Conservation (phyloP, 2,329 filamentous ascomycete species). For the Mariannaea sp. region DNA sequence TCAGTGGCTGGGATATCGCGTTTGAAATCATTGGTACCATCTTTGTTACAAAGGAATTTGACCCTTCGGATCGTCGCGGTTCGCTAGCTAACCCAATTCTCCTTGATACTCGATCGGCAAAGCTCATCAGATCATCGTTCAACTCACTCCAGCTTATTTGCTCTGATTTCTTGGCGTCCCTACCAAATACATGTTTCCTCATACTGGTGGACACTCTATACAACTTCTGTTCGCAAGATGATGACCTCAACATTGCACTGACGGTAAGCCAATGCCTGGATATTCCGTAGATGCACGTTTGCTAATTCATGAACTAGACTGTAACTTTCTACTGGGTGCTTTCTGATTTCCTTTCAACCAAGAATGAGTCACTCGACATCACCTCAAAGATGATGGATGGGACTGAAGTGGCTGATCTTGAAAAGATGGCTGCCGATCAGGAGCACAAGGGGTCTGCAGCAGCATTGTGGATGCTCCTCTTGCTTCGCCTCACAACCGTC, state of each 20-base stretch:
- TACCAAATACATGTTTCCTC: slow-evolving; percentile 72
- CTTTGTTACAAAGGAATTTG: slow-evolving; percentile 58
- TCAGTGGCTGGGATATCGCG: slow-evolving; percentile 82
- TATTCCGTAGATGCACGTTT: not conserved
- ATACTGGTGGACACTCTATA: slow-evolving; percentile 86
- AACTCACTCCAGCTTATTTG: slow-evolving; percentile 89
- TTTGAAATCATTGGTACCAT: slow-evolving; percentile 86
- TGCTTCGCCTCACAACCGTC: slow-evolving; percentile 72
- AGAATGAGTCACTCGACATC: slow-evolving; percentile 62
- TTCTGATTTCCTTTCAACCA: slow-evolving; percentile 79
- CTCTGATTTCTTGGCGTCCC: slow-evolving; percentile 85
- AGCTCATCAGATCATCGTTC: slow-evolving; percentile 85
- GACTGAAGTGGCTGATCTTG: slow-evolving; percentile 56
- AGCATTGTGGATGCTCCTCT: slow-evolving; percentile 77
- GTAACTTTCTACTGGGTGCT: slow-evolving; percentile 96
- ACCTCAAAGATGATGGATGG: slow-evolving; percentile 60
- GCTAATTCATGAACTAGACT: slow-evolving; percentile 57
- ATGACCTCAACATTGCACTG: slow-evolving; percentile 93
- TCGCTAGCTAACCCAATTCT: slow-evolving; percentile 39
- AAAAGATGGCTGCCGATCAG: slow-evolving; percentile 62
- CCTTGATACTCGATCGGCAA: slow-evolving; percentile 65
- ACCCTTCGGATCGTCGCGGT: slow-evolving; percentile 42
- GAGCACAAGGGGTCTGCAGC: slow-evolving; percentile 67
- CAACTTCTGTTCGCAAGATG: slow-evolving; percentile 84
- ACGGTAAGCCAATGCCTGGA: slow-evolving; percentile 61